Conservation (phyloP, 1,284 basidiomycete genomes). For the Cryptococcus wingfieldii region DNA sequence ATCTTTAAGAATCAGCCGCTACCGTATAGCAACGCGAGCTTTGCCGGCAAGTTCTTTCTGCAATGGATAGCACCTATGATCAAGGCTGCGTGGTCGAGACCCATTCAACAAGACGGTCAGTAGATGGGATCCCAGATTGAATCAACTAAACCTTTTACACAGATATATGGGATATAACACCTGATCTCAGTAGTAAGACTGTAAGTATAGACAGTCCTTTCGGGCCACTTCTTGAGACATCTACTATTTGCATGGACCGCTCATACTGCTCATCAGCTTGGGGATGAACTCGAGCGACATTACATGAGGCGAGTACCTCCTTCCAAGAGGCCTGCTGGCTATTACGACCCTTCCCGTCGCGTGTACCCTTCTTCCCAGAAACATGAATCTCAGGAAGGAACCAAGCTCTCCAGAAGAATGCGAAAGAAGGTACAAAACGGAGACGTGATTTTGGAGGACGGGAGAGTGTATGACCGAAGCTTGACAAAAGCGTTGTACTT, state of each 20-base stretch:
- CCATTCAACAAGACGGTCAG: slow-evolving; percentile 25
- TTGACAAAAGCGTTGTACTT: slow-evolving; percentile 52
- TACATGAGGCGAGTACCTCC: slow-evolving; percentile 7
- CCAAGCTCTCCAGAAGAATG: not conserved
- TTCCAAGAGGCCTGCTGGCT: not conserved
- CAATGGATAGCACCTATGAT: slow-evolving; percentile 28
- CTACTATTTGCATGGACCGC: too few species aligned
- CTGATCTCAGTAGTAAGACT: not conserved
- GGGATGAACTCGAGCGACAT: not conserved
- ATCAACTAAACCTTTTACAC: too few species aligned
- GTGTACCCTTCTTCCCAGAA: not conserved
- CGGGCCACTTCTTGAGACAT: too few species aligned
- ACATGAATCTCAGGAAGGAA: not conserved
- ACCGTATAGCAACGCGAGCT: slow-evolving; percentile 14
- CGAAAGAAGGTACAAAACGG: slow-evolving; percentile 11
- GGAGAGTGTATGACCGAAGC: slow-evolving; percentile 55
- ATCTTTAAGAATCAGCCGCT: slow-evolving; percentile 16
- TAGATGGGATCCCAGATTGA: not conserved
- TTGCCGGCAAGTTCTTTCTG: slow-evolving; percentile 15
- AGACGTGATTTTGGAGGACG: slow-evolving; percentile 12
- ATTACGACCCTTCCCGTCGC: not conserved
- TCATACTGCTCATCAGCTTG: not conserved
- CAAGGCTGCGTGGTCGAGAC: slow-evolving; percentile 25
- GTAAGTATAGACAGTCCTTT: not conserved
- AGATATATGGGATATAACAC: not conserved